These are phyloP conservation scores for Coemansia reversa DNA, from an alignment of 192 early-diverging fungal species.

Conservation along the genomic window DNA sequence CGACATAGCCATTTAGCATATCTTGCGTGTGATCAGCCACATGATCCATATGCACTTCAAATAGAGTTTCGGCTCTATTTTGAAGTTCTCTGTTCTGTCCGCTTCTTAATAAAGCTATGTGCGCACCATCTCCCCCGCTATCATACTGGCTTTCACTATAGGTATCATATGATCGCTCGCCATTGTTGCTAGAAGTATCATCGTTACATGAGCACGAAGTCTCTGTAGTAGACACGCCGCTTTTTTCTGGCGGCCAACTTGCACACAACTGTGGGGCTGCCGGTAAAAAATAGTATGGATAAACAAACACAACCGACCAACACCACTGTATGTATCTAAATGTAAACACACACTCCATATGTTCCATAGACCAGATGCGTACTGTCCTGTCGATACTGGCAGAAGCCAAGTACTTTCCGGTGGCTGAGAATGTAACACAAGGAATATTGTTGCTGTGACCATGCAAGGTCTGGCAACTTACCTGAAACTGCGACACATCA, in stretches of 20 bases:
- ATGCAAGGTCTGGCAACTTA: conserved; percentile 5
- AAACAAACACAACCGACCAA: conserved; percentile 42
- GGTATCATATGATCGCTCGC: background rate
- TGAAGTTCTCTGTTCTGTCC: background rate
- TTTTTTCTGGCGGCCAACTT: background rate
- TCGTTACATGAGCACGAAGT: background rate
- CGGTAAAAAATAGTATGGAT: conserved; percentile 38
- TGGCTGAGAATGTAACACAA: conserved; percentile 28
- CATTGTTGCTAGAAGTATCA: background rate
- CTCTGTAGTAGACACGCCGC: background rate
- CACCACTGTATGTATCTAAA: conserved; percentile 30
- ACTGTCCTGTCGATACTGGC: conserved; percentile 42
- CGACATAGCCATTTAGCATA: conserved; percentile 27
- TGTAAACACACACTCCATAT: conserved; percentile 11
- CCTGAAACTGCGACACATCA: conserved; percentile 7
- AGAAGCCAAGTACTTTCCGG: conserved; percentile 35
- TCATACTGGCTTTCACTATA: background rate
- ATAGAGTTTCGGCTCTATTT: background rate
- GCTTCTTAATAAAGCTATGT: background rate
- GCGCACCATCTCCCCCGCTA: background rate
- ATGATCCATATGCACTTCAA: background rate
- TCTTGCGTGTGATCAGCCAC: conserved; percentile 20
- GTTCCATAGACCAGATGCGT: conserved; percentile 31
- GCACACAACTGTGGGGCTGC: background rate
- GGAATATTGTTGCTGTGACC: conserved; percentile 37